Base-by-base conservation (phyloP, 306 rosid species). In the Prunus fruticosa region DNA sequence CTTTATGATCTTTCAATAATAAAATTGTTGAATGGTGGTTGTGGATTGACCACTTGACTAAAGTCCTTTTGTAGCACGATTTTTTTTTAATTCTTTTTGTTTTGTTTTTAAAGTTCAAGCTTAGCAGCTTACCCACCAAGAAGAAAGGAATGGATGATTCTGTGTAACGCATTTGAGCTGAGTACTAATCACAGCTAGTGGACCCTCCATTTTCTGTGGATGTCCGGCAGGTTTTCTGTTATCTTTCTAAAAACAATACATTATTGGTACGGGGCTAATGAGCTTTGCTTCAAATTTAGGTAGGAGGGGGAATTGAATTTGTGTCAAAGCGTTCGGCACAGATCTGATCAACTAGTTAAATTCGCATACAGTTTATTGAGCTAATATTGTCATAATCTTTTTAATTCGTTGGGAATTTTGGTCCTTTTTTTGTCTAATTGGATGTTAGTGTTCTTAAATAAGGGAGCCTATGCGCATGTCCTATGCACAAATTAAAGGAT, bases 1-100 rank as follows among this genome's bases (percentile, higher is more conserved):
- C 54, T 20, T 67, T 69, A 45, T 69, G 60, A 38, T 65, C 58
- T 56, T 70, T 81, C 23, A 23, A 61, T 14, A 50, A 54, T 14
- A 20, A 64, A 19, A 5, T 19, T 34, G 25, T 7, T 13, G 47
- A 58, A 52, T 22, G 74, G 84, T 83, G 72, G 83, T 34, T 81
- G 88, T 84, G 87, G 90, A 82, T 82, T 79, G 81, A 76, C 81
- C 84, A 83, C 87, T 76, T 16, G 58, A 78, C 68, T 65, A 57
- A 76, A 70, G 75, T 52, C 54, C 46, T 30, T 1, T 30, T n/a
- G 32, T 38, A 61, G 3, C 16, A 45, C 38, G 30, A 5, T 25
- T 27, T 41, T 45, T 45, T 66, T n/a, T 9, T 16, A 34, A 34
- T 34, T 34, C 1, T 4, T n/a, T 67, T n/a, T 43, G 2, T 43